Conservation (phyloP, 306 rosid genomes). For the Fragaria ananassa region DNA sequence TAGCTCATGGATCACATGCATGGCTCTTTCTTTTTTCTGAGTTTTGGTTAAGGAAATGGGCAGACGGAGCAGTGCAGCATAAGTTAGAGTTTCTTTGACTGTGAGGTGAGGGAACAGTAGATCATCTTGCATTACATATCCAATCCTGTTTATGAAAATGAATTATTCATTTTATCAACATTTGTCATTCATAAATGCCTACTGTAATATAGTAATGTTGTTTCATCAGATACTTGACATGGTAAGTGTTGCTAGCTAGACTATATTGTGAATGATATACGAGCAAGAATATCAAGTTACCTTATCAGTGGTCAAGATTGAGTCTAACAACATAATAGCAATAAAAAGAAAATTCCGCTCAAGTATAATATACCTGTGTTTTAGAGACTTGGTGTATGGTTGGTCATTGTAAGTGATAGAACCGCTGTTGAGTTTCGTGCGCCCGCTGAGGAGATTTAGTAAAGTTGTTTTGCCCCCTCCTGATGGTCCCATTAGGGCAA, state of each 20-base stretch:
- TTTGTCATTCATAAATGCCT: not conserved
- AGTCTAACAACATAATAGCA: not conserved
- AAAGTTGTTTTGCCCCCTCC: constrained; percentile 64
- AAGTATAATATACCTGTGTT: not conserved
- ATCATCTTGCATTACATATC: constrained; percentile 61
- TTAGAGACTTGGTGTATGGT: constrained; percentile 10
- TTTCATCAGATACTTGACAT: not conserved
- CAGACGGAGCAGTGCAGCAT: constrained; percentile 55
- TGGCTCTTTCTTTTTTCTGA: constrained; percentile 54
- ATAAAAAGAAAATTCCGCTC: not conserved
- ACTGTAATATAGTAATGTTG: constrained; percentile 5
- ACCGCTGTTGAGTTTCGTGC: constrained; percentile 16
- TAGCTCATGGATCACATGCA: constrained; percentile 42
- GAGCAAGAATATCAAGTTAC: not conserved
- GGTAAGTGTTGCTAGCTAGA: not conserved
- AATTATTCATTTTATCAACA: too few species aligned
- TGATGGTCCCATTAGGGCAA: constrained; percentile 78
- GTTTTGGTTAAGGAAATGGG: constrained; percentile 45
- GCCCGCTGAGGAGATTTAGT: constrained; percentile 51
- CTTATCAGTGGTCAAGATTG: too few species aligned
- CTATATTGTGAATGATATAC: not conserved
- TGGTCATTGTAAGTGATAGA: not conserved
- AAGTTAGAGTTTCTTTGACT: constrained; percentile 43
- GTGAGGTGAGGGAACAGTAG: constrained; percentile 48
- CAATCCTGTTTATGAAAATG: constrained; percentile 13